Base-by-base conservation (phyloP, 2,329 filamentous ascomycete species). In the Sporothrix pallida region DNA sequence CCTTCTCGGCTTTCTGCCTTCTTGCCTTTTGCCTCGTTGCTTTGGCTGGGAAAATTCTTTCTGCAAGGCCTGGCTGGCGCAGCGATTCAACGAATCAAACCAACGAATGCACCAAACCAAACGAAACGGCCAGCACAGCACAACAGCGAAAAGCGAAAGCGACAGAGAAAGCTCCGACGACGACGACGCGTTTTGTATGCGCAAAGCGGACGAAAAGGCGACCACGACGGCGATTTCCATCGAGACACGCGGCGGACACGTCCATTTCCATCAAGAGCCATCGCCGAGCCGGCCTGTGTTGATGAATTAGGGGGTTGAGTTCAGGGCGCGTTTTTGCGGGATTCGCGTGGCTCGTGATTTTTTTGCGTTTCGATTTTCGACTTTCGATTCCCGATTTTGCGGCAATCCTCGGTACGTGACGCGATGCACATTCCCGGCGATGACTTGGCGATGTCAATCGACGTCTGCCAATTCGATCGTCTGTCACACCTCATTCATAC, bases 391-490 rank as follows among this genome's bases (percentile, higher is more conserved):
- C 31, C 31, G 31, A 37, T 50, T 52, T 52, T n/a, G 65, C 65
- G 44, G 44, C 65, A 68, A 68, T 52, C 48, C 44, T 68, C 9
- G 23, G 65, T 68, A 68, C 65, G 65, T 68, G 65, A 68, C 65
- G 46, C 65, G 65, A 52, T 68, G 23, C 7, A 50, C 31, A 50
- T 23, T 48, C 7, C 10, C 26, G 42, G 31, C 6, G n/a, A 12
- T 67, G n/a, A 52, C 46, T 50, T 52, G 48, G 46, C 65, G 46
- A 52, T 50, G 20, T 7, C 50, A 31, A 46, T 12, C 23, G 5
- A 26, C 37, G 23, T 15, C 23, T 26, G 23, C 23, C 23, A 26
- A 26, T 26, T 26, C 23, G 23, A 26, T 26, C 15, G 2, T 46
- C 12, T 42, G 62, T 23, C 42, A 48, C 20, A 15, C 10, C n/a